Conservation (phyloP, 2,329 filamentous ascomycete species). For the Rhynchosporium graminicola region DNA sequence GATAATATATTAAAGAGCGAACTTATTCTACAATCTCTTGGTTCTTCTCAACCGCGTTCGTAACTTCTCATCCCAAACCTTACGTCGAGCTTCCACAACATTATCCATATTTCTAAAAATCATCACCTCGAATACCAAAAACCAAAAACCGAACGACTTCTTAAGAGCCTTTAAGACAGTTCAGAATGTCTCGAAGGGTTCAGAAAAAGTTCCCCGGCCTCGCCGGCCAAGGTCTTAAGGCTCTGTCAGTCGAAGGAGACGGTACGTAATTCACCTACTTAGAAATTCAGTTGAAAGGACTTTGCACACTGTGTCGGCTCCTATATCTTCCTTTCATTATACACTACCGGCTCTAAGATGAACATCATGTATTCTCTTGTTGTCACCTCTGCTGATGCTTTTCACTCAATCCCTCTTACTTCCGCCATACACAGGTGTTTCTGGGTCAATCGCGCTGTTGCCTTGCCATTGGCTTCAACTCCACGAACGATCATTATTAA, state of each 20-base stretch:
- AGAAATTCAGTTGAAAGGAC: neutral
- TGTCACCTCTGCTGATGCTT: neutral
- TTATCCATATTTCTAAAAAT: neutral
- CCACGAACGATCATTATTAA: neutral
- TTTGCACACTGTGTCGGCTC: neutral
- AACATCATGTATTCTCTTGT: neutral
- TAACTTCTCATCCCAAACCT: neutral
- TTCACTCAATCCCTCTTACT: no score
- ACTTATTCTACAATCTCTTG: neutral
- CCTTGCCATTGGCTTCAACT: no score
- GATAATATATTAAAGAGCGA: neutral
- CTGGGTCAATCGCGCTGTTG: no score
- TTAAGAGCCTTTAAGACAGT: neutral
- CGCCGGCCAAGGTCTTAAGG: constrained; percentile 57
- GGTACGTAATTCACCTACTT: constrained; percentile 49
- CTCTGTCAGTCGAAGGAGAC: constrained; percentile 59
- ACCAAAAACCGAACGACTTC: neutral
- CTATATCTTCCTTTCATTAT: neutral
- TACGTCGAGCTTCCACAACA: neutral
- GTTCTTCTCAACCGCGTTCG: neutral
- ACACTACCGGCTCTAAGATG: neutral
- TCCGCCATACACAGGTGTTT: no score
- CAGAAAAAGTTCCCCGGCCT: constrained; percentile 56
- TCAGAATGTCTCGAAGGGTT: neutral
- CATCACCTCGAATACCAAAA: neutral